phyloP scores from a whole-genome alignment of 805 yeast genomes.

The Ogataea corticis region DNA sequence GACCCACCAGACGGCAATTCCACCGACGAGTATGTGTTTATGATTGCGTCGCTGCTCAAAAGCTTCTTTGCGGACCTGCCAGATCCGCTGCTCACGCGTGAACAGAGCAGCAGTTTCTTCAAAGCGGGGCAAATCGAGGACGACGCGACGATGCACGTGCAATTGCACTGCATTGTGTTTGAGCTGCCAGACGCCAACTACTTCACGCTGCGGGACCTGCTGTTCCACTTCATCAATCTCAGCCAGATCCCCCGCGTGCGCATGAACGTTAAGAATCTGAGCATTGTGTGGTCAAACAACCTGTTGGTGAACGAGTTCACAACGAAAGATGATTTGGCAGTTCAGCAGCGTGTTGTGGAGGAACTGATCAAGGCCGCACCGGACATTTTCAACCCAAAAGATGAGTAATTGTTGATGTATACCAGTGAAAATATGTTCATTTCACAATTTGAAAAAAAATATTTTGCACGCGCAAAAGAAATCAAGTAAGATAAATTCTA shows the following conservation, averaged over 20 bases:
- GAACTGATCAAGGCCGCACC: constrained; percentile 81
- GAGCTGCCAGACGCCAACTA: constrained; percentile 93
- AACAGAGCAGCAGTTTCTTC: constrained; percentile 60
- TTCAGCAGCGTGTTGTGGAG: constrained; percentile 68
- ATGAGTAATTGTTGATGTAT: constrained; percentile 9
- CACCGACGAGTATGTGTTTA: constrained; percentile 78
- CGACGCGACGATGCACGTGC: constrained; percentile 56
- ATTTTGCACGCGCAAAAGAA: too few relatives aligned
- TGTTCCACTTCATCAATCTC: constrained; percentile 66
- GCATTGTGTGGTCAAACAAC: constrained; percentile 95
- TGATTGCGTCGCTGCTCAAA: constrained; percentile 86
- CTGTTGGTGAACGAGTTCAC: constrained; percentile 65
- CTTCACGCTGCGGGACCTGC: constrained; percentile 80
- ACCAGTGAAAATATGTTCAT: not conserved
- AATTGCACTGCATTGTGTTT: constrained; percentile 84
- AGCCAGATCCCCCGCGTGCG: constrained; percentile 56
- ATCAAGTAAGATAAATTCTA: too few relatives aligned
- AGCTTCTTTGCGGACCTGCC: constrained; percentile 83
- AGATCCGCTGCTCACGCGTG: constrained; percentile 75
- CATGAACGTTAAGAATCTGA: constrained; percentile 79
- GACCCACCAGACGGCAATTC: constrained; percentile 58
- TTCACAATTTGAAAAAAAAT: too few relatives aligned
- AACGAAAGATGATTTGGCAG: constrained; percentile 49
- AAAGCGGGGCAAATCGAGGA: constrained; percentile 71
- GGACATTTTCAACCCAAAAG: constrained; percentile 57